Evolutionary conservation across 768 basidiomycete species (phyloP), one percentile per base, ranked within the genome.

Genomic region (Filobasidium wieringae): DNA sequence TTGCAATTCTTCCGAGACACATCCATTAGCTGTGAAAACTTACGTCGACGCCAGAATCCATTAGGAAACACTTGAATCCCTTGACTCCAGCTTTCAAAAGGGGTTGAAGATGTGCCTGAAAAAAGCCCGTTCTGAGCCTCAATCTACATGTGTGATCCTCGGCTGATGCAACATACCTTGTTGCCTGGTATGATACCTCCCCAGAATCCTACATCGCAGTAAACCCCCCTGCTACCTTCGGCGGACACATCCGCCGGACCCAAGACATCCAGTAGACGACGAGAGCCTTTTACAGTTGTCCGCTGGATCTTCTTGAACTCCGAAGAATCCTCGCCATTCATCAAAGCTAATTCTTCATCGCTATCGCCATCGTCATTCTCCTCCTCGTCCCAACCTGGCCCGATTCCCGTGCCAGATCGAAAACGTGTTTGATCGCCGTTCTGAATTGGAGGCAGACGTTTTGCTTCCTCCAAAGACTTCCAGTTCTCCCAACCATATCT

Each of bases 21-120:
- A 43, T 51, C 29, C 51, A 50, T 32, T 40, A 15, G 37, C 22
- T 22, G 37, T 29, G 29, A 19, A 7, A 29, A 67, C 77, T 50
- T 66, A 90, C 92, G 61, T 95, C 86, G 17, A 97, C 92, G 26
- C 95, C 93, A 66, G 90, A 93, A 63, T 93, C 85, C 61, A 92
- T 91, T 64, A 96, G 76, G 73, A 96, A 97, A 70, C 91, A 95
- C 72, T 97, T 96, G 79, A 96, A 96, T 0, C 93, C 93, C 75
- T 85, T 87, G 30, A 95, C 86, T 6, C 95, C 92, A 31, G 81
- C 80, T 30, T 80, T 70, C 14, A 92, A 76, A 40, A 97, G 77
- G n/a, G 84, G 82, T 57, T 78, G 79, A 41, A 99, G 79, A 64
- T 92, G 79, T 40, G 72, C 70, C 88, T 92, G 41, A 24, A 30